phyloP scores from a whole-genome alignment of 2,329 filamentous ascomycete genomes.

The Aspergillus sp. region DNA sequence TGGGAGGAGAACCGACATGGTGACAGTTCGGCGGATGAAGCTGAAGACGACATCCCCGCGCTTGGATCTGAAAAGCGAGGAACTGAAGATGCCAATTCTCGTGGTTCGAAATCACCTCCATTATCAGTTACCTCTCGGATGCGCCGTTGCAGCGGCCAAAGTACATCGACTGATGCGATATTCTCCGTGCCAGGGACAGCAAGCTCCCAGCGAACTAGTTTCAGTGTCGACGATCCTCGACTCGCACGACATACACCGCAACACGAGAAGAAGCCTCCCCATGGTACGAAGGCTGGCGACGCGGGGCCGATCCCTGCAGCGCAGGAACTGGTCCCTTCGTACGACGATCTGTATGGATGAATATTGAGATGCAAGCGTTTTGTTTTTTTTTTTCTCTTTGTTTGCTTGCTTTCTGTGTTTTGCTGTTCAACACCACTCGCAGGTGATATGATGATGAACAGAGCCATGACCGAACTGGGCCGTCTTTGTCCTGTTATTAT shows the following conservation, averaged over 20 bases:
- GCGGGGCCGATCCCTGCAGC: slow-evolving; percentile 17
- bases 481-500: not conserved
- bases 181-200: slow-evolving; percentile 26
- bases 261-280: slow-evolving; percentile 23
- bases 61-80: slow-evolving; percentile 9
- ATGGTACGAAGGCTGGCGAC: slow-evolving; percentile 14
- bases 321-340: slow-evolving; percentile 38
- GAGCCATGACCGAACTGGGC: not conserved
- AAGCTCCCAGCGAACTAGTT: slow-evolving; percentile 35
- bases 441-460: not conserved
- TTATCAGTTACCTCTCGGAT: slow-evolving; percentile 39
- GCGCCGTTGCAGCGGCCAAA: slow-evolving; percentile 36
- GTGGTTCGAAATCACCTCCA: slow-evolving; percentile 34
- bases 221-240: slow-evolving; percentile 30
- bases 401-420: not conserved
- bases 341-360: slow-evolving; percentile 41
- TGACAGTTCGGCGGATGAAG: slow-evolving; percentile 27
- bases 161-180: slow-evolving; percentile 26
- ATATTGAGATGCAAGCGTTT: not conserved
- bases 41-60: slow-evolving; percentile 18
- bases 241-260: slow-evolving; percentile 18
- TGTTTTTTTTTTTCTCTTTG: not conserved
- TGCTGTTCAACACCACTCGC: not conserved
- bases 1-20: slow-evolving; percentile 10
- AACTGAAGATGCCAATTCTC: slow-evolving; percentile 22